Evolutionary conservation across 345 rosid genomes (phyloP).

Genomic region (Eucalyptus caleyi): DNA sequence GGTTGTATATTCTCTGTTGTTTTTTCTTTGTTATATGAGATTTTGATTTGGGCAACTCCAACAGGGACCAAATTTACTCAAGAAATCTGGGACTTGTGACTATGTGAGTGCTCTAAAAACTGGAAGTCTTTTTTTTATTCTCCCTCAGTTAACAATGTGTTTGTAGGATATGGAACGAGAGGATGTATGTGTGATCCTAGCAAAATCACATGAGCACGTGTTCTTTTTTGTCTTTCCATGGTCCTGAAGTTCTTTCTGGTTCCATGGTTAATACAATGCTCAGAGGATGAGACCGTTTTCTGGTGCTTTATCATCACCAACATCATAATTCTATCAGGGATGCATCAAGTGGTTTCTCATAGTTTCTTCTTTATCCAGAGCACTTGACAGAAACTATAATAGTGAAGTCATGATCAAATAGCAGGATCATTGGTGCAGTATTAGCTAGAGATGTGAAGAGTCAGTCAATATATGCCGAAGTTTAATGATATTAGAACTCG

Average conservation of each 20-base stretch:
- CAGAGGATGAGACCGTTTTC: background rate
- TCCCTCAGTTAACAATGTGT: background rate
- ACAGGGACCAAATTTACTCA: conserved; percentile 61
- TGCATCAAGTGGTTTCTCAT: background rate
- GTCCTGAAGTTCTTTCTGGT: background rate
- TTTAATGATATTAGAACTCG: background rate
- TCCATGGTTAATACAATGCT: background rate
- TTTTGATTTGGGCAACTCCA: background rate
- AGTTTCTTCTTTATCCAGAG: background rate
- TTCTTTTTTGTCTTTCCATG: background rate
- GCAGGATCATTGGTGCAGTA: background rate
- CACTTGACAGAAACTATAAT: background rate
- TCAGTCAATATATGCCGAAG: background rate
- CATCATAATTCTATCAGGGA: background rate
- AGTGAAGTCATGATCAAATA: background rate
- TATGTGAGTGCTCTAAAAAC: conserved; percentile 40
- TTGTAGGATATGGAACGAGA: background rate
- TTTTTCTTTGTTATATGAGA: conserved; percentile 1
- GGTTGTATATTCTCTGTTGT: background rate
- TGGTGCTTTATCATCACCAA: background rate
- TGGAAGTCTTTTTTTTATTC: background rate
- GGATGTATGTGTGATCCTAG: background rate
- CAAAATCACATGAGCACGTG: background rate
- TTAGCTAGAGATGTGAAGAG: background rate
- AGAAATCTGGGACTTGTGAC: conserved; percentile 50